Conservation (phyloP, 2,329 filamentous ascomycete species). For the Ophiocordyceps camponoti-saundersi region DNA sequence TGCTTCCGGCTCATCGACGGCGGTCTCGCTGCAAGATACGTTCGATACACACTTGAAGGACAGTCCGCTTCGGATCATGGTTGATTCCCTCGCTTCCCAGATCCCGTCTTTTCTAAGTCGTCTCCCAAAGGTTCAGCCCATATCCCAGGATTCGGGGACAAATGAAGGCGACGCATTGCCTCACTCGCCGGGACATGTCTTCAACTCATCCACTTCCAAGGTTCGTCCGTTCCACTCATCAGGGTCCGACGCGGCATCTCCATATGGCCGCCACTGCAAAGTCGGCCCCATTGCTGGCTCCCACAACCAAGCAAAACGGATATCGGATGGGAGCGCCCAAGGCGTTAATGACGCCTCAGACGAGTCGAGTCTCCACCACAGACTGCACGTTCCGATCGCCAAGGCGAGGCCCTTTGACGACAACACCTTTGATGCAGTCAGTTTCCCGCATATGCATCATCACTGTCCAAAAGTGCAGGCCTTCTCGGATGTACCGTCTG, state of each 20-base stretch:
- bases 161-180: background rate
- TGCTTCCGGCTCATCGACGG: constrained; percentile 3
- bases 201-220: constrained; percentile 2
- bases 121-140: background rate
- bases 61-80: background rate
- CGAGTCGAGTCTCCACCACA: background rate
- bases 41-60: background rate
- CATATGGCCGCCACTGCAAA: background rate
- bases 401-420: constrained; percentile 2
- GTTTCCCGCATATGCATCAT: constrained; percentile 3
- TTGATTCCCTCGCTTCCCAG: background rate
- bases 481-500: constrained; percentile 1
- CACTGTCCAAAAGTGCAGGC: constrained; percentile 4
- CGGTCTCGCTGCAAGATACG: background rate
- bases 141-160: background rate
- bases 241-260: background rate
- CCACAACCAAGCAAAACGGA: background rate
- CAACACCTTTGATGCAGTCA: background rate
- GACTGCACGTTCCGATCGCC: background rate
- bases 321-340: background rate
- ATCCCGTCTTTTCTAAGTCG: background rate
- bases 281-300: constrained; percentile 1
- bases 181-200: background rate
- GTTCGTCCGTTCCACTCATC: constrained; percentile 1
- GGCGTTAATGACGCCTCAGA: background rate